Conservation (phyloP, 306 rosid species). For the Cicer yamashitae region DNA sequence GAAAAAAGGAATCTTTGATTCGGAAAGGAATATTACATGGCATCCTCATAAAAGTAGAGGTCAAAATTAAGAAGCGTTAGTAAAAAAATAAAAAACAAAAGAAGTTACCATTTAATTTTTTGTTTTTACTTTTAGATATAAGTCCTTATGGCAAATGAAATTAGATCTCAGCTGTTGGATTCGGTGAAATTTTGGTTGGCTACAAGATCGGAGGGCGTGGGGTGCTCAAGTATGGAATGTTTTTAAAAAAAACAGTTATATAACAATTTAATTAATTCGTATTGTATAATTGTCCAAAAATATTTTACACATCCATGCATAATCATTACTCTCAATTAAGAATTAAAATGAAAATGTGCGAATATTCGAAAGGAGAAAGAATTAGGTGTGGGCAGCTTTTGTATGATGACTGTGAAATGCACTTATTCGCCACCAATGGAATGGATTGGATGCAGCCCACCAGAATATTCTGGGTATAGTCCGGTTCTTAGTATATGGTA, state of each 20-base stretch:
- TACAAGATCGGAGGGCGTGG: slow-evolving; percentile 26
- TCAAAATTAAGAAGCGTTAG: neutral
- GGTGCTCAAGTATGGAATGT: neutral
- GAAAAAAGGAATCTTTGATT: slow-evolving; percentile 36
- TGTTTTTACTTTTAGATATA: too few relatives aligned
- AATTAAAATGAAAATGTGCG: too few relatives aligned
- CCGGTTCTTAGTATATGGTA: slow-evolving; percentile 13
- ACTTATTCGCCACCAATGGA: neutral
- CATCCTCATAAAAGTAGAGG: slow-evolving; percentile 12
- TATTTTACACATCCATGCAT: too few relatives aligned
- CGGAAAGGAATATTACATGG: slow-evolving; percentile 59
- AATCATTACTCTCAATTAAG: too few relatives aligned
- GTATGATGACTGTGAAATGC: slow-evolving; percentile 35
- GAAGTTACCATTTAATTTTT: neutral
- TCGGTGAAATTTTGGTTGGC: neutral
- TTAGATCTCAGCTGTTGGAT: slow-evolving; percentile 35
- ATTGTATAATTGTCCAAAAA: too few relatives aligned
- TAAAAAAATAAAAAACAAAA: too few relatives aligned
- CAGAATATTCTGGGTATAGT: slow-evolving; percentile 57
- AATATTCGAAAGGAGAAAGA: slow-evolving; percentile 46
- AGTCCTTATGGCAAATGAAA: neutral
- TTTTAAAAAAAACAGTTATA: too few relatives aligned
- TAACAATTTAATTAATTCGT: too few relatives aligned
- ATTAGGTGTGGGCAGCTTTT: neutral
- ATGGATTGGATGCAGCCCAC: neutral